Evolutionary conservation across 2,329 filamentous ascomycete genomes (phyloP), one percentile per base, ranked within the genome.

Genomic region (Aspergillus cejpii): DNA sequence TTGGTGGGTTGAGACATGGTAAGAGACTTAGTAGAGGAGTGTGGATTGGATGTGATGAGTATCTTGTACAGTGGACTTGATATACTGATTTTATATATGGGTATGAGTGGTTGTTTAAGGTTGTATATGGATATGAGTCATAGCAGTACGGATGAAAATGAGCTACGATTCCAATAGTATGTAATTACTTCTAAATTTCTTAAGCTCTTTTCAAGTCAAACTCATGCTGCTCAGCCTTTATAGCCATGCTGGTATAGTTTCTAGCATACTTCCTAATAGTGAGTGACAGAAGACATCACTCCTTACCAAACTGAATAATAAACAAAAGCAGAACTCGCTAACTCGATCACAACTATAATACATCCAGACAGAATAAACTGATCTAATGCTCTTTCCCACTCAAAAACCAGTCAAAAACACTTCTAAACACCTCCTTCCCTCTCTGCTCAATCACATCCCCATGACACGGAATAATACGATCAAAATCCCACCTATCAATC

Each of bases 401-500:
- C 17, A 28, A 4, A 34, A 92, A 86, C 88, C 89, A 94, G 57
- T 77, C 76, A 67, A 94, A 87, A 7, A 92, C 74, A 65, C 85
- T 85, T 58, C 76, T 71, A 55, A 91, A 94, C n/a, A 85, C 72
- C 8, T 75, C 76, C 74, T 92, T 94, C 7, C 77, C 88, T 1
- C 73, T 76, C 0, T 61, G 74, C 63, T 91, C 83, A 53, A 96
- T 81, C 10, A 85, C 82, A 69, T 97, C 91, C 8, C 91, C 91
- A 67, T 97, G 91, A 65, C 91, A 97, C 1, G 90, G 88, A 45
- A 97, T 81, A 33, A 96, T 75, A 31, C 81, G 81, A 49, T 83
- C 78, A 64, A 95, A 94, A 47, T 89, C 83, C 91, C 91, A 97
- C 41, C 65, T 62, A 39, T 80, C 73, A 50, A 97, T 90, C 49